Evolutionary conservation across 2,329 filamentous ascomycete species (phyloP).

Genomic region (Pseudogymnoascus sp.): DNA sequence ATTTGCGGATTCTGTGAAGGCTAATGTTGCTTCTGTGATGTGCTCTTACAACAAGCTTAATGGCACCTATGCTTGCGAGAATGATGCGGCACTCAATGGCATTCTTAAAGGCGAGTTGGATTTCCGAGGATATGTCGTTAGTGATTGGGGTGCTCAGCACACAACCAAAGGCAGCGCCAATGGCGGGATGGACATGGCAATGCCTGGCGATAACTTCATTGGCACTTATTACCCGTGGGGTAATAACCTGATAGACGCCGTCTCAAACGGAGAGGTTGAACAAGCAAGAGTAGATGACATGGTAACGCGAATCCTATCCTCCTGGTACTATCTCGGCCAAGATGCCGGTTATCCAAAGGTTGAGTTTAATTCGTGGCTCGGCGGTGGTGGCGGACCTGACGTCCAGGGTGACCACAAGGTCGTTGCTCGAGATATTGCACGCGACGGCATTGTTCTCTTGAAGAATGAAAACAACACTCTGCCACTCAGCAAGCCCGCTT

Average conservation of each 20-base stretch:
- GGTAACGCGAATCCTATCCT: slow-evolving; percentile 53
- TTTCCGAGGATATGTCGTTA: slow-evolving; percentile 64
- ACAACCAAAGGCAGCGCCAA: slow-evolving; percentile 57
- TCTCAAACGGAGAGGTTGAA: slow-evolving; percentile 48
- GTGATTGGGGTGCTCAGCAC: slow-evolving; percentile 73
- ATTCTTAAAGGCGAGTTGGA: slow-evolving; percentile 64
- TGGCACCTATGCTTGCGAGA: slow-evolving; percentile 59
- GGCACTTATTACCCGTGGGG: slow-evolving; percentile 46
- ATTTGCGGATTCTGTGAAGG: slow-evolving; percentile 59
- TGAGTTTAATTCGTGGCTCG: slow-evolving; percentile 34
- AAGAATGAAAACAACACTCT: slow-evolving; percentile 53
- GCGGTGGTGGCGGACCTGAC: slow-evolving; percentile 29
- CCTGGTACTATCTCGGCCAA: slow-evolving; percentile 52
- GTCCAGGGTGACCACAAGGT: slow-evolving; percentile 53
- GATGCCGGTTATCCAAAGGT: slow-evolving; percentile 38
- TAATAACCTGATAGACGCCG: slow-evolving; percentile 40
- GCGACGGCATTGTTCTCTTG: slow-evolving; percentile 56
- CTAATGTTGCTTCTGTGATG: slow-evolving; percentile 60
- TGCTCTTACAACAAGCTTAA: slow-evolving; percentile 68
- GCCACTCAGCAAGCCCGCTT: slow-evolving; percentile 46
- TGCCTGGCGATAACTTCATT: slow-evolving; percentile 61
- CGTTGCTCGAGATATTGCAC: slow-evolving; percentile 47
- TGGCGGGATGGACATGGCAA: slow-evolving; percentile 68
- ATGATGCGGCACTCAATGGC: slow-evolving; percentile 50
- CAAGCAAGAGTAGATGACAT: slow-evolving; percentile 59